Evolutionary conservation across 176 grass and related monocot genomes (phyloP).

Genomic region (Carex littledalei): DNA sequence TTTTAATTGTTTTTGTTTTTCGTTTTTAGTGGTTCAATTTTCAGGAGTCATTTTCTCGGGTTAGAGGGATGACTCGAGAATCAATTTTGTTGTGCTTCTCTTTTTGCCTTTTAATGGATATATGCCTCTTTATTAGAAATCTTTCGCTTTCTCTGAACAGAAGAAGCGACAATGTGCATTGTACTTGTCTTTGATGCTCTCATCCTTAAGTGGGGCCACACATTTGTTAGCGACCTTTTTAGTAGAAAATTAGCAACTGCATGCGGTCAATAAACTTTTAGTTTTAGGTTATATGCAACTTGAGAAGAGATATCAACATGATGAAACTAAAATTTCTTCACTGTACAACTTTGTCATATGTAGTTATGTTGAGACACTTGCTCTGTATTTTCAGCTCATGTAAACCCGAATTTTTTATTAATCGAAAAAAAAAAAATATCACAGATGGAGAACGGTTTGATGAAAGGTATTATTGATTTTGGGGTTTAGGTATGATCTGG

Average conservation of each 20-base stretch:
- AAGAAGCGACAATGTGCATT: neutral
- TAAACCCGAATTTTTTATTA: neutral
- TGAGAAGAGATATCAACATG: neutral
- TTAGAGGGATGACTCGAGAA: constrained; percentile 3
- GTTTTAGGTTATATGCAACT: neutral
- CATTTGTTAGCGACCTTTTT: neutral
- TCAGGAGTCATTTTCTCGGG: neutral
- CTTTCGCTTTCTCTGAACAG: neutral
- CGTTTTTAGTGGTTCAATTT: constrained; percentile 11
- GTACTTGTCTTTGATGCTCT: neutral
- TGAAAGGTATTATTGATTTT: too few species aligned
- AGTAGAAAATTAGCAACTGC: neutral
- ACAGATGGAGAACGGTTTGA: too few species aligned
- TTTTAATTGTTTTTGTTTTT: neutral
- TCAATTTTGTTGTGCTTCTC: constrained; percentile 21
- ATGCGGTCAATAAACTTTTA: neutral
- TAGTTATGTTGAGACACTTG: neutral
- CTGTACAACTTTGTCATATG: neutral
- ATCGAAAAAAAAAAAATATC: too few species aligned
- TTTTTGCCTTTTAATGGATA: constrained; percentile 13
- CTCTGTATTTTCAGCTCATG: neutral
- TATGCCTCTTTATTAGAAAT: constrained; percentile 1
- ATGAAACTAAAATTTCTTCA: neutral
- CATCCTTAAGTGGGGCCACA: neutral
- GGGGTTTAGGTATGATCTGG: too few species aligned